Base-by-base conservation (phyloP, 2,329 filamentous ascomycete species). In the Fusarium nanum region DNA sequence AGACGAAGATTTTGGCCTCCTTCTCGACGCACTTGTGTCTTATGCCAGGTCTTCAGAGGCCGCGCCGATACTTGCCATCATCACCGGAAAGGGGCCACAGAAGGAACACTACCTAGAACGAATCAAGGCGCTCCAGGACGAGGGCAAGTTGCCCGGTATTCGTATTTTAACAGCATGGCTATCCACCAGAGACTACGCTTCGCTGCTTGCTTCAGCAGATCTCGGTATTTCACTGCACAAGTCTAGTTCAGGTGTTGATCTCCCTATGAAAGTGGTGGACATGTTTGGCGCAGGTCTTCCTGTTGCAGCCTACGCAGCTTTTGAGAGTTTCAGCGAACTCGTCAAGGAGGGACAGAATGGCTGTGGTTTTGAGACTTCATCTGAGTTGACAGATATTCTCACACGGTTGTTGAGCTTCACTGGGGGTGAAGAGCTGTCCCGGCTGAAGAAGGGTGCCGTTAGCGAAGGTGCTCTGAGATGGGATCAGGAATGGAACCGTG, bases 181-280 rank as follows among this genome's bases (percentile, higher is more conserved):
- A 20, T 91, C 89, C 11, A 91, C 93, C 7, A 85, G 88, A 57
- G 92, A 97, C 78, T 99, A 99, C 78, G 95, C 96, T 1, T 85
- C 84, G 1, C 86, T 99, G 6, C 88, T 99, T 30, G 92, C 91
- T 13, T 91, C 91, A 46, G 94, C 96, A 5, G 95, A 98, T 75
- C 84, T 99, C 1, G 96, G 96, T 12, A 89, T 99, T 25, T 97
- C 93, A 60, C 83, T 99, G 27, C 96, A 99, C 82, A 97, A 89
- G 70, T 98, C 94, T 16, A 97, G 92, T 71, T 97, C 93, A 4
- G 96, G 96, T 2, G 94, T 99, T 1, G 96, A 99, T 80, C 84
- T 99, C 22, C 96, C 96, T 0, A 99, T 99, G 96, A 99, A 99
- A 81, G 94, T 99, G 2, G 94, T 99, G 16, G 96, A 99, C 78